Conservation (phyloP, 106 monocot genomes). For the Acanthochlamys bracteata region DNA sequence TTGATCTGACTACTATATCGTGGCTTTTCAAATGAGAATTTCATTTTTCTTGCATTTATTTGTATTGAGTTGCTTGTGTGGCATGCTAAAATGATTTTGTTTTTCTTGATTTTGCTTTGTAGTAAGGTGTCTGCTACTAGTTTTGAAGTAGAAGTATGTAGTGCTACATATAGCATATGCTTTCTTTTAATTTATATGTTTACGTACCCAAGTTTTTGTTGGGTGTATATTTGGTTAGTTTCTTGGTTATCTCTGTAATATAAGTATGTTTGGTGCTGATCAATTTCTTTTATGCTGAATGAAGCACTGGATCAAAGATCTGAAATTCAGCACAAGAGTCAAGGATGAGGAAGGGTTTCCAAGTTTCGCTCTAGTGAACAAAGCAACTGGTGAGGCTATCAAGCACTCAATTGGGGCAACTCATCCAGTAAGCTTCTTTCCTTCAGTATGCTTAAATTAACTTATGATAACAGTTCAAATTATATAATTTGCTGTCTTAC, state of each 20-base stretch:
- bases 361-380: constrained; percentile 27
- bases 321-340: constrained; percentile 22
- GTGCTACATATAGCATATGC: neutral
- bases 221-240: neutral
- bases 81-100: neutral
- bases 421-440: constrained; percentile 22
- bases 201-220: neutral
- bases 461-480: too few relatives aligned
- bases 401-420: constrained; percentile 21
- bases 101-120: neutral
- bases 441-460: too few relatives aligned
- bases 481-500: too few relatives aligned
- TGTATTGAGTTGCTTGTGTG: neutral
- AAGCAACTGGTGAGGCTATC: constrained; percentile 22
- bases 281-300: neutral
- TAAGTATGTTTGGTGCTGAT: neutral
- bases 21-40: neutral
- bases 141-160: neutral
- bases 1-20: too few relatives aligned
- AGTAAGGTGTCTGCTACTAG: neutral
- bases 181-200: neutral
- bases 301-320: constrained; percentile 39
- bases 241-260: neutral
- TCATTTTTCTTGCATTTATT: neutral
- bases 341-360: constrained; percentile 27